Evolutionary conservation across 2,329 filamentous ascomycete genomes (phyloP).

Genomic region (Ilyonectria robusta): DNA sequence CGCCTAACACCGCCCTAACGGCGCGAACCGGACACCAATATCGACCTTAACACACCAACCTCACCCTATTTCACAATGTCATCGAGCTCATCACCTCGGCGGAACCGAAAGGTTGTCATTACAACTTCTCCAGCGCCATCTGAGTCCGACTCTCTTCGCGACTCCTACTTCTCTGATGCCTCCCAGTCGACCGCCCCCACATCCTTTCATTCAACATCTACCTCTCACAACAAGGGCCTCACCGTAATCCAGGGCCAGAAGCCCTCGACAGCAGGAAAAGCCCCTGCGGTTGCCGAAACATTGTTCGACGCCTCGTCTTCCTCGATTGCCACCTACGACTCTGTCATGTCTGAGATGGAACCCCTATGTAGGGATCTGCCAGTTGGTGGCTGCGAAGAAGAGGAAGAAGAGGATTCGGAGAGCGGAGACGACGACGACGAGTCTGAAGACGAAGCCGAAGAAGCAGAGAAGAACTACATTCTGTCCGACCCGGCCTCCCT

Average conservation of each 20-base stretch:
- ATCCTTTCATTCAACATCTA: slow-evolving; percentile 45
- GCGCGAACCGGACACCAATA: slow-evolving; percentile 19
- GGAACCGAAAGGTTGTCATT: slow-evolving; percentile 45
- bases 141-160: slow-evolving; percentile 45
- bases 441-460: slow-evolving; percentile 44
- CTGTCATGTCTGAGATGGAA: slow-evolving; percentile 65
- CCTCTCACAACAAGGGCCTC: slow-evolving; percentile 42
- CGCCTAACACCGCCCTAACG: slow-evolving; percentile 24
- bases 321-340: slow-evolving; percentile 86
- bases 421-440: slow-evolving; percentile 50
- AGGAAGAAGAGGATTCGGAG: slow-evolving; percentile 37
- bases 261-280: slow-evolving; percentile 25
- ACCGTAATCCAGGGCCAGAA: slow-evolving; percentile 30
- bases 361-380: slow-evolving; percentile 43
- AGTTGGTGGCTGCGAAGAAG: slow-evolving; percentile 43
- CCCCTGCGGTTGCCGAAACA: slow-evolving; percentile 29
- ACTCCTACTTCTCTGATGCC: slow-evolving; percentile 47
- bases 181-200: slow-evolving; percentile 49
- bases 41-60: slow-evolving; percentile 13
- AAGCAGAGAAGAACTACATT: slow-evolving; percentile 45
- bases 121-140: slow-evolving; percentile 44
- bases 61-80: slow-evolving; percentile 35
- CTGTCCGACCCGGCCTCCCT: slow-evolving; percentile 47
- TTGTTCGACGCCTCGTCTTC: slow-evolving; percentile 53
- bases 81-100: slow-evolving; percentile 39